phyloP scores from a whole-genome alignment of 2,329 filamentous ascomycete genomes.

The Aspergillus calidoustus region DNA sequence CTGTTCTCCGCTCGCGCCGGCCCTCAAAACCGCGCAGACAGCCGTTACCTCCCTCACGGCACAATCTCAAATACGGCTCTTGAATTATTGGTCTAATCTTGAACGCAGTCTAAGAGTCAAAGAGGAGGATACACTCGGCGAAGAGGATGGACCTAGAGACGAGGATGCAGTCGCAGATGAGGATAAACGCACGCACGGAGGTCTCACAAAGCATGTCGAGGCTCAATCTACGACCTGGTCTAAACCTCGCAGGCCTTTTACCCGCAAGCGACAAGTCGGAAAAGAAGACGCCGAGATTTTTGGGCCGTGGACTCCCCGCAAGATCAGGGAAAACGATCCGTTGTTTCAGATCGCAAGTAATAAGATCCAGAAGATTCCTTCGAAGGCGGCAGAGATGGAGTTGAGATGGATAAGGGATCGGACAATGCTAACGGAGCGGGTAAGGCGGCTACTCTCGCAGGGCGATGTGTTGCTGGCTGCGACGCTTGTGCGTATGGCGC shows the following conservation, averaged over 20 bases:
- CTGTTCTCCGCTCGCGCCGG: neutral
- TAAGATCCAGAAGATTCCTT: neutral
- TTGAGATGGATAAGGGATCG: conserved; percentile 71
- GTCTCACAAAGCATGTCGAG: too few relatives aligned
- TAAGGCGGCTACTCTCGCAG: conserved; percentile 63
- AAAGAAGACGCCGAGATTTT: neutral
- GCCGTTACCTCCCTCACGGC: neutral
- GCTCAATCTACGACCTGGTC: too few relatives aligned
- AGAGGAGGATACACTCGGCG: neutral
- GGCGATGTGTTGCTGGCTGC: conserved; percentile 70
- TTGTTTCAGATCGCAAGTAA: conserved; percentile 25
- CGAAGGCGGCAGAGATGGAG: conserved; percentile 51
- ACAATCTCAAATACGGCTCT: neutral
- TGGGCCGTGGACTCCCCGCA: neutral
- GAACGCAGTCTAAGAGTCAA: neutral
- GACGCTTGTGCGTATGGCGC: conserved; percentile 67
- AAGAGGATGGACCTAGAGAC: too few relatives aligned
- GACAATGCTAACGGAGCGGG: conserved; percentile 70
- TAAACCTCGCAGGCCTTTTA: too few relatives aligned
- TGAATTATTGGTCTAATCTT: too few relatives aligned
- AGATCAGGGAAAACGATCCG: neutral
- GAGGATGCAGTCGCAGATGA: too few relatives aligned
- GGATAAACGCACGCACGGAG: too few relatives aligned
- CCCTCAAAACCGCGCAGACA: neutral
- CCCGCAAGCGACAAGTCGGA: neutral